Evolutionary conservation across 768 basidiomycete genomes (phyloP), one percentile per base, ranked within the genome.

Genomic region (Udeniomyces megalosporus): DNA sequence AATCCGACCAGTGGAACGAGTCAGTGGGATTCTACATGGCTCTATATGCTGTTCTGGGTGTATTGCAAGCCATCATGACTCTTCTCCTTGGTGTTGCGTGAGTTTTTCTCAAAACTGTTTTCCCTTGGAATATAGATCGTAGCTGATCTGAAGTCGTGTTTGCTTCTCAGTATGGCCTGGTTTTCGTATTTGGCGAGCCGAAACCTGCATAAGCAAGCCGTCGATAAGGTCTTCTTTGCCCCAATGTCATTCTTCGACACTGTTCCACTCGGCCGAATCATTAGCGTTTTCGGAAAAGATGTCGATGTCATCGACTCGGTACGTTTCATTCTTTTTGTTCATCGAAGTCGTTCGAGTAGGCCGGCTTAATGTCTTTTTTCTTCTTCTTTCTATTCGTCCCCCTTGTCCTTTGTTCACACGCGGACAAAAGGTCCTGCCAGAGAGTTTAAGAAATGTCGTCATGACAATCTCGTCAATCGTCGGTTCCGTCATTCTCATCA

Each of bases 221-320:
- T 83, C 29, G 71, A 72, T 31, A 79, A 80, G 56, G 76, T 84
- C 31, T 82, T 84, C 69, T 61, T 58, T 71, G 88, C 88, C 1
- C 88, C 88, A 0, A 88, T 88, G 83, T 82, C 82, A 10, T 90
- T 90, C 76, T 92, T 90, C 69, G 90, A 92, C 70, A 89, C 73
- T 0, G 74, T 72, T 0, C 76, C 76, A 2, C 60, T 67, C 73
- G 20, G 60, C 0, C 60, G 60, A 31, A 35, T 60, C 24, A 61
- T 61, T 50, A 51, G 60, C 4, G 60, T 61, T 22, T 47, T 73
- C 56, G 66, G 70, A 10, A 74, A 74, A 28, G 74, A 74, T 61
- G 69, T 71, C 62, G 74, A 73, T 50, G 72, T 70, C 0, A 45
- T 51, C 12, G 61, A 56, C 31, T n/a, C n/a, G n/a, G n/a, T n/a